Evolutionary conservation across 352 stramenopile species (phyloP).

Genomic region (Globisporangium carolinianum): DNA sequence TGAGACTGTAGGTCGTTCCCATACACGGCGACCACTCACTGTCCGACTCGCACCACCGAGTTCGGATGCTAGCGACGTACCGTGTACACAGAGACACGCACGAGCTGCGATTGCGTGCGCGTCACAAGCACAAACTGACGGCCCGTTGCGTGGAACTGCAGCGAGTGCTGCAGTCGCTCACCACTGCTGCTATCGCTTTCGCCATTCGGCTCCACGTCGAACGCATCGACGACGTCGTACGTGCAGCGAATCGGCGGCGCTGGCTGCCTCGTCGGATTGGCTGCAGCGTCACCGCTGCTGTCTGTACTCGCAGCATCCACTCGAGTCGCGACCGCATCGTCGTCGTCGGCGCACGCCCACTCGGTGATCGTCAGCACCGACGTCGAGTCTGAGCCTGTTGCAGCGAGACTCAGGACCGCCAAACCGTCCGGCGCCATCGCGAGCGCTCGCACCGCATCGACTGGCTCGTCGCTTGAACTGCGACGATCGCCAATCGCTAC

Average conservation of each 20-base stretch:
- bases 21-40: too few species aligned
- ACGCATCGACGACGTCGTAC: not conserved
- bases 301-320: slow-evolving; percentile 7
- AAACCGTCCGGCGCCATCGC: slow-evolving; percentile 6
- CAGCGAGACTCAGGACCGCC: slow-evolving; percentile 3
- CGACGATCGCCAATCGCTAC: too few species aligned
- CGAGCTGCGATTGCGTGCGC: not conserved
- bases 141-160: slow-evolving; percentile 5
- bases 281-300: slow-evolving; percentile 5
- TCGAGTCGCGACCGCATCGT: slow-evolving; percentile 1
- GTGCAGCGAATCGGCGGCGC: slow-evolving; percentile 1
- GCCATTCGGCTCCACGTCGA: too few species aligned
- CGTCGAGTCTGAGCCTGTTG: not conserved
- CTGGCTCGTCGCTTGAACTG: not conserved
- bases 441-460: slow-evolving; percentile 2
- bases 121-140: slow-evolving; percentile 4
- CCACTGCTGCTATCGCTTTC: not conserved
- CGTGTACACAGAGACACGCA: slow-evolving; percentile 7
- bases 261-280: not conserved
- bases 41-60: too few species aligned
- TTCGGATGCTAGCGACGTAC: not conserved
- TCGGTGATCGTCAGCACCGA: slow-evolving; percentile 1
- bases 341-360: slow-evolving; percentile 8
- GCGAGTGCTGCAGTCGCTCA: not conserved
- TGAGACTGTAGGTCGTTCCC: too few species aligned